These are phyloP conservation scores for Zymoseptoria brevis DNA, from an alignment of 2,329 filamentous ascomycete genomes.

Conservation along the genomic window DNA sequence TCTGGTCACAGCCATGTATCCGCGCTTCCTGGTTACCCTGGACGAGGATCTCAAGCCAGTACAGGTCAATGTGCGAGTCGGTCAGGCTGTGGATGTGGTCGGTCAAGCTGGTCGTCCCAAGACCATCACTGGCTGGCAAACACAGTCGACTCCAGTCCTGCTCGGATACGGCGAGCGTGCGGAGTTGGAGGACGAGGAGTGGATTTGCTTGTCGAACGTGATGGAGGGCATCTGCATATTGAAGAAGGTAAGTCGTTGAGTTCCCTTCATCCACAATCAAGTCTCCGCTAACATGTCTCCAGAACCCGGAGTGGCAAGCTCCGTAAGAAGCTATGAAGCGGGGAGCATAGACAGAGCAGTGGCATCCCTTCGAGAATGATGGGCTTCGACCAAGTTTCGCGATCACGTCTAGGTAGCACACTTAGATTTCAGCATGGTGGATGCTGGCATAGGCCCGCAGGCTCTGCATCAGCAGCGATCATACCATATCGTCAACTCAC, in stretches of 20 bases:
- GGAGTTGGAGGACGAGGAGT: constrained; percentile 95
- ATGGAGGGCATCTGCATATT: constrained; percentile 93
- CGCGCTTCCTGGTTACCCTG: constrained; percentile 89
- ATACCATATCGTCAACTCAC: neutral
- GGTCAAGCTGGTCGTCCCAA: constrained; percentile 95
- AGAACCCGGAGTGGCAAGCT: constrained; percentile 29
- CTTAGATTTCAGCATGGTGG: neutral
- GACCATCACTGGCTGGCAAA: constrained; percentile 99
- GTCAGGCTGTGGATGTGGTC: constrained; percentile 96
- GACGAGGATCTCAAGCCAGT: constrained; percentile 91
- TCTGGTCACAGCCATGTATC: constrained; percentile 92
- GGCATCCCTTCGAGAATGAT: neutral
- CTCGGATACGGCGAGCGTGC: constrained; percentile 91
- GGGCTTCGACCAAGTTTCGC: neutral
- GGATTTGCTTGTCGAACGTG: constrained; percentile 81
- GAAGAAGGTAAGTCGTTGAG: constrained; percentile 67
- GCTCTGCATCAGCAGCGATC: neutral
- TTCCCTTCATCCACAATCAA: neutral
- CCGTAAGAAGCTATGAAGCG: constrained; percentile 6
- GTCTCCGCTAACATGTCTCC: constrained; percentile 5
- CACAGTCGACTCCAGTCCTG: constrained; percentile 95
- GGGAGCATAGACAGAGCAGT: neutral
- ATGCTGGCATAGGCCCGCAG: neutral
- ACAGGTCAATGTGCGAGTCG: constrained; percentile 91
- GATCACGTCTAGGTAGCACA: neutral